A percentile compares a stretch with the other conserved stretches of the same genome.
Evolutionary conservation across 805 yeast species (phyloP).

Genomic region (Candida fluviatilis): DNA sequence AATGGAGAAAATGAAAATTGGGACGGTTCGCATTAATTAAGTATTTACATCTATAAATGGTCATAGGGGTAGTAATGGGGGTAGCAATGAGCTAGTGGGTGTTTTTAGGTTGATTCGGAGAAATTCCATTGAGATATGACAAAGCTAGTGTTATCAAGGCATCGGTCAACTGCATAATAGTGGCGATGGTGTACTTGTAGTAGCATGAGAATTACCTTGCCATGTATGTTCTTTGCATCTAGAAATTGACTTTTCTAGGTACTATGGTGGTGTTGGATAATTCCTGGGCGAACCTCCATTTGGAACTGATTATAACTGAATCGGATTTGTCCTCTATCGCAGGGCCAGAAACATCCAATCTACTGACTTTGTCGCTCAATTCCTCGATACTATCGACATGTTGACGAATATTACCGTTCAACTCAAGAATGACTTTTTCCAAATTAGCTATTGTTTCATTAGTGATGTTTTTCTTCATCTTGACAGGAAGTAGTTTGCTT

Average conservation of each 20-base stretch:
- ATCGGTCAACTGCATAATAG: too few species aligned
- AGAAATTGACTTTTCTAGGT: background rate
- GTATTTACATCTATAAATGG: too few species aligned
- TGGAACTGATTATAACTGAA: background rate
- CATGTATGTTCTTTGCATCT: background rate
- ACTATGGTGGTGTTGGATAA: background rate
- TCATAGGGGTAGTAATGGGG: too few species aligned
- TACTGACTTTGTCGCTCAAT: slow-evolving; percentile 9
- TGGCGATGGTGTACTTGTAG: too few species aligned
- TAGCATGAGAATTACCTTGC: too few species aligned
- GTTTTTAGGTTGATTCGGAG: too few species aligned
- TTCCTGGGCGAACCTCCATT: background rate
- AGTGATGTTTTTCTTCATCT: slow-evolving; percentile 18
- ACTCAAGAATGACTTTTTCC: slow-evolving; percentile 25
- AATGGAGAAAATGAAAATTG: too few species aligned
- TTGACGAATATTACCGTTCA: slow-evolving; percentile 17
- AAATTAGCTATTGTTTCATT: slow-evolving; percentile 19
- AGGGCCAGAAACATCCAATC: background rate
- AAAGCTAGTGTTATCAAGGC: too few species aligned
- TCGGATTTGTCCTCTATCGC: background rate
- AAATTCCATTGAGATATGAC: too few species aligned
- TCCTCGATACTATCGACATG: slow-evolving; percentile 11
- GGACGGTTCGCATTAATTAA: too few species aligned
- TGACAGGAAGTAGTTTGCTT: slow-evolving; percentile 28
- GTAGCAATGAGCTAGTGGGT: too few species aligned